Base-by-base conservation (phyloP, 306 rosid genomes). In the Acacia acuminata region DNA sequence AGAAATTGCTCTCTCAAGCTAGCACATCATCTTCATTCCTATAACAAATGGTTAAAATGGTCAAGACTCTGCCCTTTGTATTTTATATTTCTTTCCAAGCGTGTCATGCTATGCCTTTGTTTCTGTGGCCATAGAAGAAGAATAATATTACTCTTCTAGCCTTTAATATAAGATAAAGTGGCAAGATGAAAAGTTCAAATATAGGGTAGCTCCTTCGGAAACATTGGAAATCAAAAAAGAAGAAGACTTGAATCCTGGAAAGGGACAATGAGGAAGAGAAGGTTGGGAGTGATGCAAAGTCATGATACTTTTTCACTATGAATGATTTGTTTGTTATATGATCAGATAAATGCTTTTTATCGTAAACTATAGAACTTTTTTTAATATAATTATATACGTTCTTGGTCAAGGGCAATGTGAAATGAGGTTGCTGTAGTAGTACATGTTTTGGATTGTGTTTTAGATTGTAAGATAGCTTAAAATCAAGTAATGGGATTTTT, bases 401-500 rank as follows among this genome's bases (percentile, higher is more conserved):
- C 43, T 22, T 70, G 8, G 38, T 42, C 20, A 42, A 19, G 24
- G 45, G 73, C 50, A 68, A 38, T 68, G 16, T 20, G 53, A 70
- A 11, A 72, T 45, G 60, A 73, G 64, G n/a, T 6, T 38, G 34
- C 58, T 72, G 76, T 17, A 17, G 2, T 47, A 19, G 45, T 50
- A 15, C 64, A 30, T 50, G 64, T 44, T 24, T 72, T 30, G 32
- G 32, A 30, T 30, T 30, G 32, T 30, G 32, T 30, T 30, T 72
- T 25, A 43, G 76, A 72, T 45, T 72, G 60, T 30, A 47, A 72
- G 76, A 72, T 72, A 27, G 38, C 60, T 72, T 72, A 72, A 72
- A 15, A 72, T 45, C 58, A 25, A 47, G 58, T 72, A 42, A 71
- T 72, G 76, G 22, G 60, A 72, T 25, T 45, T 72, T n/a, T n/a